phyloP scores from a whole-genome alignment of 495 filamentous ascomycete species.

The Aspergillus nanangensis region DNA sequence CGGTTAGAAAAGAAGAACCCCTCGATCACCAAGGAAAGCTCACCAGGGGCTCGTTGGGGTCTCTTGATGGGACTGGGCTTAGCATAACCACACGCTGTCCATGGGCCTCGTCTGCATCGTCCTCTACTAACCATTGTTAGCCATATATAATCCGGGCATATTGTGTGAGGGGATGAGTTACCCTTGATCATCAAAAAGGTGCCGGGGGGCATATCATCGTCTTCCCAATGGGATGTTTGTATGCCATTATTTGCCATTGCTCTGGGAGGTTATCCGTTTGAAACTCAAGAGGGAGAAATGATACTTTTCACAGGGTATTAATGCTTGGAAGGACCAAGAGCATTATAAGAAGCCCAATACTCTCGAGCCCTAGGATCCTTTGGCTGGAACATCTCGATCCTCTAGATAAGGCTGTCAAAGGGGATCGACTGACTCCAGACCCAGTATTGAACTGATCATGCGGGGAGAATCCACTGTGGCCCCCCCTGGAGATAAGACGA shows the following conservation, averaged over 20 bases:
- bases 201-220: constrained; percentile 19
- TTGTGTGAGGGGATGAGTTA: not conserved
- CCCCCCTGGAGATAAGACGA: not conserved
- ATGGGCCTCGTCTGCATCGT: constrained; percentile 14
- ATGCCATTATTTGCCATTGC: constrained; percentile 10
- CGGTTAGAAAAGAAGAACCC: not conserved
- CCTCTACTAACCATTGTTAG: constrained; percentile 4
- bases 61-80: constrained; percentile 24
- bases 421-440: too few relatives aligned
- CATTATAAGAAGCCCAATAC: too few relatives aligned
- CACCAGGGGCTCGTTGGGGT: constrained; percentile 34
- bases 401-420: too few relatives aligned
- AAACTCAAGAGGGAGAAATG: not conserved
- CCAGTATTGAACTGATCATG: too few relatives aligned
- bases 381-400: too few relatives aligned
- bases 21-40: not conserved
- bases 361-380: too few relatives aligned
- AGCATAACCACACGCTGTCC: constrained; percentile 19
- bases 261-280: constrained; percentile 1
- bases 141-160: not conserved
- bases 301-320: too few relatives aligned
- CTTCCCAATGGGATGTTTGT: not conserved
- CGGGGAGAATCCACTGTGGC: too few relatives aligned
- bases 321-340: too few relatives aligned
- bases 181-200: constrained; percentile 31